phyloP scores from a whole-genome alignment of 306 rosid species.

The Betula pendula region DNA sequence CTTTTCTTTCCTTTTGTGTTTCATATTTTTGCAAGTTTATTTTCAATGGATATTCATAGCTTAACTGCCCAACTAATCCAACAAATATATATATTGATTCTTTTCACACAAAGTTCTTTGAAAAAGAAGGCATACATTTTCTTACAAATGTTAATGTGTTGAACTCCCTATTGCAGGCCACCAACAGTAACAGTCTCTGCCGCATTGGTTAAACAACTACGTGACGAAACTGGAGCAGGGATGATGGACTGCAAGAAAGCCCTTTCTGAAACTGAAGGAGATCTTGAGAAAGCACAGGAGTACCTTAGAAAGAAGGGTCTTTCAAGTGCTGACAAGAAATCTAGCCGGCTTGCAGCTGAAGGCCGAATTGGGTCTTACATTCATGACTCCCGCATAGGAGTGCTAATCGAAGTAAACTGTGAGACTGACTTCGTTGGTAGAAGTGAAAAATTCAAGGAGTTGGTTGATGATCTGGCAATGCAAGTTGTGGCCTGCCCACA shows the following conservation, averaged over 20 bases:
- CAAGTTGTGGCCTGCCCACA: constrained; percentile 89
- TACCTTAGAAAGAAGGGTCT: constrained; percentile 97
- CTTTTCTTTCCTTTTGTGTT: not conserved
- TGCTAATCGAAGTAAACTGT: constrained; percentile 89
- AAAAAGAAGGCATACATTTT: not conserved
- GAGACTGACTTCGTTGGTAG: constrained; percentile 96
- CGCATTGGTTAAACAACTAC: constrained; percentile 75
- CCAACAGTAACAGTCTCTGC: constrained; percentile 68
- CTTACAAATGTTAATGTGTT: constrained; percentile 15
- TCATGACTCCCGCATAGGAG: constrained; percentile 92
- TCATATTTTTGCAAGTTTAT: not conserved
- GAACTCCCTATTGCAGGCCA: constrained; percentile 52
- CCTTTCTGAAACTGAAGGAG: constrained; percentile 91
- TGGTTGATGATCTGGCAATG: constrained; percentile 95
- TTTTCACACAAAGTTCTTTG: not conserved
- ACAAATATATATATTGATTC: not conserved
- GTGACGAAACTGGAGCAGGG: constrained; percentile 98
- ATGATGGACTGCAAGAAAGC: constrained; percentile 99
- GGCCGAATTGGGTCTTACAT: constrained; percentile 95
- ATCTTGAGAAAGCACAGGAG: constrained; percentile 93
- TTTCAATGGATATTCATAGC: not conserved
- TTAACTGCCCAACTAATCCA: not conserved
- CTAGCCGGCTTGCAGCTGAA: constrained; percentile 91
- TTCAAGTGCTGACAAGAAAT: constrained; percentile 87
- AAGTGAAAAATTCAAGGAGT: constrained; percentile 80